These are phyloP conservation scores for Xylaria sp. DNA, from an alignment of 2,329 filamentous ascomycete genomes.

Conservation along the genomic window DNA sequence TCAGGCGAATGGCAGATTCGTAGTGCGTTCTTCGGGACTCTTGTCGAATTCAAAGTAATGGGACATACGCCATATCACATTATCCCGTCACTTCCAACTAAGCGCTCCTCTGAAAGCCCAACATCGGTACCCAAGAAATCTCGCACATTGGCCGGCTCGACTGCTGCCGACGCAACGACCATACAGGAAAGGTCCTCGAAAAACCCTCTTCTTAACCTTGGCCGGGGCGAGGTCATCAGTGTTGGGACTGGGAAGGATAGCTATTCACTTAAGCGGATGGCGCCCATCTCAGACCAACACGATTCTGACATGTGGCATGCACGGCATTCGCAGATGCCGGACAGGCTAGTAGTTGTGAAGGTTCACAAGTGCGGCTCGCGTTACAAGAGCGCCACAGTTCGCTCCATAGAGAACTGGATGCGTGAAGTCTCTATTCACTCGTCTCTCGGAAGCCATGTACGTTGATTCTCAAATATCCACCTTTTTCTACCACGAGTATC, in stretches of 20 bases:
- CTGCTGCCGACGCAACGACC: too few species aligned
- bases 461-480: not conserved
- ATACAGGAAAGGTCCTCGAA: not conserved
- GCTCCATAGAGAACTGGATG: conserved; percentile 16
- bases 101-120: not conserved
- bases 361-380: conserved; percentile 8
- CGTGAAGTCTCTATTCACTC: conserved; percentile 17
- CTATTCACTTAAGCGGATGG: conserved; percentile 14
- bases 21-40: not conserved
- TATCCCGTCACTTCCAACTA: not conserved
- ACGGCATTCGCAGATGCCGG: conserved; percentile 6
- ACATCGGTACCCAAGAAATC: not conserved
- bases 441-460: conserved; percentile 23
- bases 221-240: not conserved
- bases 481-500: too few species aligned
- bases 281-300: not conserved
- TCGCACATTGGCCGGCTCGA: not conserved
- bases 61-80: not conserved
- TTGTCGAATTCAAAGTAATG: conserved; percentile 19
- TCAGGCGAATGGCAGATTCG: conserved; percentile 12
- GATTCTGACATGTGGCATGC: not conserved
- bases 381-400: conserved; percentile 6
- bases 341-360: conserved; percentile 13
- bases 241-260: conserved; percentile 3
- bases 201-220: conserved; percentile 8